phyloP scores from a whole-genome alignment of 805 yeast species.

The Saturnispora kantuleensis region DNA sequence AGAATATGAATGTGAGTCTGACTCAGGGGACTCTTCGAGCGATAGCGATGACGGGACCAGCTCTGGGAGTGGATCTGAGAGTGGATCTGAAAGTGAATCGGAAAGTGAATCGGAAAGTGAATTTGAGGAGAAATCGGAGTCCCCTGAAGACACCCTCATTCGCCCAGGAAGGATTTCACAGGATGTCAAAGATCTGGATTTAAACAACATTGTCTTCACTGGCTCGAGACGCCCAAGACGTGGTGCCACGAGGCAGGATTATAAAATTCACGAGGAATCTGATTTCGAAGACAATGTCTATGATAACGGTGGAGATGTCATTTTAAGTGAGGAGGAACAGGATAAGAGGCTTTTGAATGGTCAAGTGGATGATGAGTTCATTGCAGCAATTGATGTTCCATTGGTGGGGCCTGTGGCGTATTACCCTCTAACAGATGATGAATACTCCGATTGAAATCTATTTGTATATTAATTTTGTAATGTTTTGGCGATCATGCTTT shows the following conservation, averaged over 20 bases:
- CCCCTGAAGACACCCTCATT: too few species aligned
- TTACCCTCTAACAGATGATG: constrained; percentile 1
- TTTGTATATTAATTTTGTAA: neutral
- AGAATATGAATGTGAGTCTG: neutral
- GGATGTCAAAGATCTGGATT: neutral
- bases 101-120: too few species aligned
- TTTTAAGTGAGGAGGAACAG: constrained; percentile 16
- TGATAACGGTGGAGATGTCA: constrained; percentile 13
- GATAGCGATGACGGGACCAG: neutral
- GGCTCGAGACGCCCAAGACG: constrained; percentile 6
- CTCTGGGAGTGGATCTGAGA: neutral
- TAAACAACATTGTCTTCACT: neutral
- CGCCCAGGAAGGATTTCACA: too few species aligned
- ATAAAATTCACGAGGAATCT: constrained; percentile 59
- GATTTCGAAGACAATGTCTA: constrained; percentile 35
- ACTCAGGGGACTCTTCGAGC: neutral
- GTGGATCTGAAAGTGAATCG: too few species aligned
- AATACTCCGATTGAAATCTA: constrained; percentile 1
- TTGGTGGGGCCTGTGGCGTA: constrained; percentile 3
- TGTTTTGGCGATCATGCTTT: too few species aligned
- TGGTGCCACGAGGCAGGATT: constrained; percentile 44
- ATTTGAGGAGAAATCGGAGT: too few species aligned
- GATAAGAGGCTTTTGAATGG: constrained; percentile 12
- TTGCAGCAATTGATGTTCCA: neutral
- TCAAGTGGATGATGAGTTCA: constrained; percentile 7